Percentiles rank a stretch among this genome's conserved stretches.
Evolutionary conservation across 2,329 filamentous ascomycete species (phyloP).

Genomic region (Microsporum canis): DNA sequence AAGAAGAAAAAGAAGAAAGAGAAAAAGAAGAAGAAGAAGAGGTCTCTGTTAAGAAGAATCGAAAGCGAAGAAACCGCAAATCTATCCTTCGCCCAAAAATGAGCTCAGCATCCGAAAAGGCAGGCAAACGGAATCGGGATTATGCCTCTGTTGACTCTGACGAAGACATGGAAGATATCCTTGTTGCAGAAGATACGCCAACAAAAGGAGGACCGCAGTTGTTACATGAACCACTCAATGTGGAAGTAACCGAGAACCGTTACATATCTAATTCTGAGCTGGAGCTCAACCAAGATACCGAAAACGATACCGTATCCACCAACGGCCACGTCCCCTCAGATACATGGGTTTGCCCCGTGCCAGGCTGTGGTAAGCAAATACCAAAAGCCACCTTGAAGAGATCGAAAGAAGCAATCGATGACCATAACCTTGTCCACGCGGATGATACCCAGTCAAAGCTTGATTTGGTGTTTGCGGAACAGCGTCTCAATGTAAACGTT

Average conservation of each 20-base stretch:
- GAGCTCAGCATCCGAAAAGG: conserved; percentile 30
- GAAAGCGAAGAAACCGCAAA: conserved; percentile 28
- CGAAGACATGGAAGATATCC: conserved; percentile 24
- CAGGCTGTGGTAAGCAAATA: conserved; percentile 25
- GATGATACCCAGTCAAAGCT: conserved; percentile 28
- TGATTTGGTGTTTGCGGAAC: conserved; percentile 27
- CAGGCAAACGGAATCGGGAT: conserved; percentile 33
- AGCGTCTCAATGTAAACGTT: conserved; percentile 24
- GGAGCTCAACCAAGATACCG: conserved; percentile 5
- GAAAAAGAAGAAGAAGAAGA: conserved; percentile 12
- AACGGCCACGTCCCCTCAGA: conserved; percentile 17
- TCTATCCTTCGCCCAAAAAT: conserved; percentile 36
- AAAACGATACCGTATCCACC: background rate
- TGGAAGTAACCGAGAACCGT: conserved; percentile 22
- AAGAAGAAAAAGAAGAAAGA: conserved; percentile 20
- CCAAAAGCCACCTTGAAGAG: conserved; percentile 24
- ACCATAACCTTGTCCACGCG: conserved; percentile 26
- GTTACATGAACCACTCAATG: conserved; percentile 24
- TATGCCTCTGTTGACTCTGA: conserved; percentile 18
- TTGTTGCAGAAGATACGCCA: conserved; percentile 24
- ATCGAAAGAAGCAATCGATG: conserved; percentile 24
- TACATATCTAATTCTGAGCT: conserved; percentile 21
- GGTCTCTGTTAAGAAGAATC: conserved; percentile 14
- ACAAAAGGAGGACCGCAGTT: conserved; percentile 27
- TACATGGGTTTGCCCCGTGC: conserved; percentile 26